Conservation (phyloP, 2,329 filamentous ascomycete species). For the Helminthosporium solani region DNA sequence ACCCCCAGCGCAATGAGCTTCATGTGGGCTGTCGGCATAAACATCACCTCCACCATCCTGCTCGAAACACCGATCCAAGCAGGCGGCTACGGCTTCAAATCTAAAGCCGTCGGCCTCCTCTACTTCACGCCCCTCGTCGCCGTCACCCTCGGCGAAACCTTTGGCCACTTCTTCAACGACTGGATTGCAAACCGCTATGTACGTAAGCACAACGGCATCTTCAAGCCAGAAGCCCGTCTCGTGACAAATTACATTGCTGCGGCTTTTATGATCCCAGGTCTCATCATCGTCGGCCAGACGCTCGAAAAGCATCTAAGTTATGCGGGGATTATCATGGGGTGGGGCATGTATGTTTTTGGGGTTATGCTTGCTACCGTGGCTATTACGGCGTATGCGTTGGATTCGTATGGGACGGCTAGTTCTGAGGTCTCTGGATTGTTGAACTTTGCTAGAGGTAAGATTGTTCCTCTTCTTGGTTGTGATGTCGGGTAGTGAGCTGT, state of each 20-base stretch:
- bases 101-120: constrained; percentile 29
- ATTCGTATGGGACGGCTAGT: constrained; percentile 36
- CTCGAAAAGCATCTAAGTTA: constrained; percentile 37
- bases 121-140: constrained; percentile 41
- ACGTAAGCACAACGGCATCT: constrained; percentile 29
- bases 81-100: constrained; percentile 24
- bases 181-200: constrained; percentile 37
- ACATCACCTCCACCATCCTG: constrained; percentile 29
- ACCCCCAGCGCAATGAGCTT: constrained; percentile 20
- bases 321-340: constrained; percentile 36
- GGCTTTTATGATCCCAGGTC: constrained; percentile 32
- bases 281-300: constrained; percentile 37
- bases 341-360: constrained; percentile 39
- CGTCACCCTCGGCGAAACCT: constrained; percentile 33
- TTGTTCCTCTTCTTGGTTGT: not conserved
- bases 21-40: constrained; percentile 31
- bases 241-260: constrained; percentile 35
- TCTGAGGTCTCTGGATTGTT: constrained; percentile 36
- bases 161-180: constrained; percentile 43
- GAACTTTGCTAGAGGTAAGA: constrained; percentile 35
- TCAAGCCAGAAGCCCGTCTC: constrained; percentile 36
- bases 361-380: constrained; percentile 35
- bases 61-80: constrained; percentile 18
- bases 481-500: not conserved
- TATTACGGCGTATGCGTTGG: constrained; percentile 39